Percentiles rank a stretch among this genome's conserved stretches.
Conservation (phyloP, 2,329 filamentous ascomycete genomes). For the Fusarium sp. region DNA sequence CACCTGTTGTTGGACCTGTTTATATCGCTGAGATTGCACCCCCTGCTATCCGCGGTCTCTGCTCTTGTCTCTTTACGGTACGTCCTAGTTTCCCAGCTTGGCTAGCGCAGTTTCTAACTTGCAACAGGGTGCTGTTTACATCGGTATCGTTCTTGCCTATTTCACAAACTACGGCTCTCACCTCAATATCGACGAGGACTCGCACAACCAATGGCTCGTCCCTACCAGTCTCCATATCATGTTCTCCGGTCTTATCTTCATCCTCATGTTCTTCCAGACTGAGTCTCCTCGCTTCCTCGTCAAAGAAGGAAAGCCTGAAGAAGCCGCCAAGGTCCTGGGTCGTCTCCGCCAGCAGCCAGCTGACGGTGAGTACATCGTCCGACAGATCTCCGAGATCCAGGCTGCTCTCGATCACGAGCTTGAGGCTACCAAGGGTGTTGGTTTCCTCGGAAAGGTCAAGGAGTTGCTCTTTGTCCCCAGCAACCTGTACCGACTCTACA, state of each 20-base stretch:
- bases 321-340: conserved; percentile 68
- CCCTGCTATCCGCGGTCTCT: conserved; percentile 76
- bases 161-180: conserved; percentile 76
- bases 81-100: background rate
- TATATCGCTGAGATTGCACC: conserved; percentile 81
- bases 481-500: conserved; percentile 80
- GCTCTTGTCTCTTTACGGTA: conserved; percentile 67
- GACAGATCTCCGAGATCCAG: conserved; percentile 74
- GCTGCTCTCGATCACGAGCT: conserved; percentile 76
- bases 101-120: background rate
- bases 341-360: conserved; percentile 69
- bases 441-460: conserved; percentile 73
- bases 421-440: conserved; percentile 75
- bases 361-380: conserved; percentile 71
- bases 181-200: conserved; percentile 62
- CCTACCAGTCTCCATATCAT: conserved; percentile 83
- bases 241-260: conserved; percentile 78
- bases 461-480: conserved; percentile 76
- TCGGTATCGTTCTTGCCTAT: conserved; percentile 83
- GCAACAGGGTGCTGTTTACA: conserved; percentile 68
- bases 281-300: conserved; percentile 80
- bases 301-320: conserved; percentile 71
- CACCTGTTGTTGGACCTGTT: conserved; percentile 75
- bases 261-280: conserved; percentile 75
- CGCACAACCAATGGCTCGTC: conserved; percentile 69